Evolutionary conservation across 2,329 filamentous ascomycete species (phyloP), one percentile per base, ranked within the genome.

Genomic region (Epichloe sibirici): DNA sequence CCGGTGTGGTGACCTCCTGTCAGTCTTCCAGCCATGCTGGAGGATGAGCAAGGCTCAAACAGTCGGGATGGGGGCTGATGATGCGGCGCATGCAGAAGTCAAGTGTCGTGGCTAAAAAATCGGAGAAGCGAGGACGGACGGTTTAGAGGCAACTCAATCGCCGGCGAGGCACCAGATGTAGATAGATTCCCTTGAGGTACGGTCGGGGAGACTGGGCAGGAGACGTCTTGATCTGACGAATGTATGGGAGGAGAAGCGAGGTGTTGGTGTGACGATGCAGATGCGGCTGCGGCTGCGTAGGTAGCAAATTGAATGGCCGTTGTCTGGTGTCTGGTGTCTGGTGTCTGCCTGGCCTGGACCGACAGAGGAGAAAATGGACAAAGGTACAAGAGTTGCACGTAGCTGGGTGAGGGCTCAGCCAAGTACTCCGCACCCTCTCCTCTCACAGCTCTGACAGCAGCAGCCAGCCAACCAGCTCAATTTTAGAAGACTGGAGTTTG

Each of bases 21-120:
- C 58, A 73, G 74, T 71, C 75, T 72, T 67, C 79, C 79, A 71
- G 80, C 75, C 81, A 85, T 85, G 70, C 72, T 73, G 71, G 69
- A 66, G 66, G 67, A 66, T 66, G 65, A 67, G 68, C 57, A 58
- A 63, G 54, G 59, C 58, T 61, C 61, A 59, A 53, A 58, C 59
- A 63, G 61, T 65, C 61, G 58, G 53, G 51, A 59, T 53, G 62
- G 57, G 54, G 58, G 57, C 57, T 57, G 53, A 53, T 39, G 55
- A 45, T 61, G 61, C 59, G 57, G 59, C 60, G 61, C 67, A 69
- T 69, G 62, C 66, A 65, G 63, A 56, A 56, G 58, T 62, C 48
- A 55, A 58, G 53, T 55, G 44, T 52, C 43, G 46, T 39, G 49
- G 40, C 15, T 17, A n/a, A 25, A 21, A 21, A 23, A 37, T 35